These are phyloP conservation scores for Nevesoporus exiguus DNA, from an alignment of 768 basidiomycete genomes.

Conservation along the genomic window DNA sequence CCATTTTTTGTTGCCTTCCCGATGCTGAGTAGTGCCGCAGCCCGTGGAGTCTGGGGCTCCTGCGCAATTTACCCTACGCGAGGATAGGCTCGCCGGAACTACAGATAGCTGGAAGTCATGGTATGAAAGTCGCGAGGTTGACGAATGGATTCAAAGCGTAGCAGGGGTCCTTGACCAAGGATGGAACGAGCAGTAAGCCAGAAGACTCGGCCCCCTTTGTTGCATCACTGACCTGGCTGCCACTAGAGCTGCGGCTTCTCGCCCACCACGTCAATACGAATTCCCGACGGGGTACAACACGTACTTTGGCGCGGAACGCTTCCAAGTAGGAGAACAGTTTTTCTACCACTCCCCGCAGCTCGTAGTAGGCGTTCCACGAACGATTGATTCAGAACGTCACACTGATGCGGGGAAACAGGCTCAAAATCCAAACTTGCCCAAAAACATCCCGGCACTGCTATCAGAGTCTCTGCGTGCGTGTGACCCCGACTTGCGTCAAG, in stretches of 20 bases:
- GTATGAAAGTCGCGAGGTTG: conserved; percentile 79
- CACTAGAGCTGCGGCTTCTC: conserved; percentile 54
- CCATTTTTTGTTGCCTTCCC: neutral
- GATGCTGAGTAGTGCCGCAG: conserved; percentile 35
- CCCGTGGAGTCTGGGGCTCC: conserved; percentile 67
- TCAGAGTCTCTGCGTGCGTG: conserved; percentile 75
- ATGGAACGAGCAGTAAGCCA: conserved; percentile 82
- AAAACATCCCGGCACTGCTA: conserved; percentile 73
- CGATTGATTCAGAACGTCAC: neutral
- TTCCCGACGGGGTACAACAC: conserved; percentile 92
- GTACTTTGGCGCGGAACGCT: conserved; percentile 79
- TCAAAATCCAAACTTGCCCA: conserved; percentile 65
- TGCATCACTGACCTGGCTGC: neutral
- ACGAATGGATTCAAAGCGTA: conserved; percentile 90
- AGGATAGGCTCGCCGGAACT: conserved; percentile 68
- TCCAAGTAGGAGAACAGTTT: conserved; percentile 82
- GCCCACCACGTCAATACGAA: conserved; percentile 74
- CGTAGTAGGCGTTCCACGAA: conserved; percentile 36
- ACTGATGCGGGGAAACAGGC: conserved; percentile 30
- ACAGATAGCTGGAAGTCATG: conserved; percentile 80
- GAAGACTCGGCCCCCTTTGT: neutral
- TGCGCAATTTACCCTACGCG: conserved; percentile 67
- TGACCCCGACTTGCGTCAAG: conserved; percentile 89
- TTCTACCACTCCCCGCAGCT: conserved; percentile 69
- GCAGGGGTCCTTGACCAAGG: conserved; percentile 82